A percentile compares a stretch with the other conserved stretches of the same genome.
Evolutionary conservation across 306 rosid genomes (phyloP).

Genomic region (Amphicarpaea edgeworthii): DNA sequence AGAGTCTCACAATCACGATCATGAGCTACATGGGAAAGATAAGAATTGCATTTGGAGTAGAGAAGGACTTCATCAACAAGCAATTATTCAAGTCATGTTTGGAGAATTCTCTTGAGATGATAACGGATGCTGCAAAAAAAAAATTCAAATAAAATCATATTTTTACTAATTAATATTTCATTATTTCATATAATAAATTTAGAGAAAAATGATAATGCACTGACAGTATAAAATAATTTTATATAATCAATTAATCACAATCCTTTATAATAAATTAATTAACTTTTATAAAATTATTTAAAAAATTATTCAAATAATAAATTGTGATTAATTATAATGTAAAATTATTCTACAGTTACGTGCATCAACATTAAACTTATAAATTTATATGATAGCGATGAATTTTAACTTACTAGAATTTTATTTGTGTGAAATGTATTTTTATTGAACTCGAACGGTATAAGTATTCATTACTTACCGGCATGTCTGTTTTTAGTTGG

Average conservation of each 20-base stretch:
- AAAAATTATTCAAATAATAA: too few relatives aligned
- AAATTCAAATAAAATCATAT: not conserved
- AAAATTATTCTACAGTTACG: too few relatives aligned
- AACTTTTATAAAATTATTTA: too few relatives aligned
- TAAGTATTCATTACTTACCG: too few relatives aligned
- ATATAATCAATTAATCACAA: too few relatives aligned
- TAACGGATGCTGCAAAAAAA: conserved; percentile 40
- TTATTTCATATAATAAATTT: not conserved
- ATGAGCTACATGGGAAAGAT: conserved; percentile 58
- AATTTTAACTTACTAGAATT: not conserved
- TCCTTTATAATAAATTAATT: too few relatives aligned
- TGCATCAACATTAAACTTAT: too few relatives aligned
- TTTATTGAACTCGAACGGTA: not conserved
- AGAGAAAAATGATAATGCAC: too few relatives aligned
- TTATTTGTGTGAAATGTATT: not conserved
- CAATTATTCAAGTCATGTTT: conserved; percentile 52
- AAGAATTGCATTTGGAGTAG: conserved; percentile 56
- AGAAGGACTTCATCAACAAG: conserved; percentile 56
- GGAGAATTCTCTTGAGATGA: conserved; percentile 51
- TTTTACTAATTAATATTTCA: not conserved
- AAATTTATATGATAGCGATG: not conserved
- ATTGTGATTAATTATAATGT: too few relatives aligned
- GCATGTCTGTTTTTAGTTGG: too few relatives aligned
- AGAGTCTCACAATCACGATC: conserved; percentile 54
- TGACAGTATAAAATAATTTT: too few relatives aligned